These are phyloP conservation scores for Selaginella moellendorffii DNA, from an alignment of 75 land plant genomes.

Conservation along the genomic window DNA sequence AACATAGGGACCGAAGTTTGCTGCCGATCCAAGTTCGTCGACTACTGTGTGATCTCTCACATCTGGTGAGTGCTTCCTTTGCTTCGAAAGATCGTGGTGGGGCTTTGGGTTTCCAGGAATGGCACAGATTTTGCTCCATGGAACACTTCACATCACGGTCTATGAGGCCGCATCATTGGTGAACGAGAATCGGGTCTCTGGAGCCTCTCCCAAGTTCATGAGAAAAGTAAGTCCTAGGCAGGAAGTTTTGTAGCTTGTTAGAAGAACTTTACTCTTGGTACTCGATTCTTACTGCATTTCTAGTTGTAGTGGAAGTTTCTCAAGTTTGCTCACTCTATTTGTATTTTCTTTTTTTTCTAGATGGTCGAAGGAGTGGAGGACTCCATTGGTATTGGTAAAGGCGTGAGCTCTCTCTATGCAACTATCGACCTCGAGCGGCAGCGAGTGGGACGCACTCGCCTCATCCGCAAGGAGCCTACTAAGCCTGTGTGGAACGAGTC, in stretches of 20 bases:
- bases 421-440: conserved; percentile 29
- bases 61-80: no score
- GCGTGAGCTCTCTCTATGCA: conserved; percentile 34
- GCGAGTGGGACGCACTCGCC: conserved; percentile 32
- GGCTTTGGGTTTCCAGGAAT: no score
- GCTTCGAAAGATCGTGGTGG: no score
- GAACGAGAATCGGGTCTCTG: conserved; percentile 14
- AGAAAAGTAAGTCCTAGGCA: conserved; percentile 38
- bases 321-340: no score
- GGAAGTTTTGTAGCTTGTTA: no score
- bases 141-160: conserved; percentile 67
- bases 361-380: conserved; percentile 11
- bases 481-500: conserved; percentile 41
- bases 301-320: no score
- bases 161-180: conserved; percentile 46
- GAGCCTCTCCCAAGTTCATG: conserved; percentile 26
- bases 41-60: no score
- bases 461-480: conserved; percentile 4
- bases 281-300: no score
- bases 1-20: no score
- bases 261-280: no score
- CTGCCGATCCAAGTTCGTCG: no score
- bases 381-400: conserved; percentile 35
- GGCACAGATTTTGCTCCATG: conserved; percentile 58
- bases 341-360: no score